Evolutionary conservation across 116 monocot species (phyloP).

Genomic region (Iris pallida): DNA sequence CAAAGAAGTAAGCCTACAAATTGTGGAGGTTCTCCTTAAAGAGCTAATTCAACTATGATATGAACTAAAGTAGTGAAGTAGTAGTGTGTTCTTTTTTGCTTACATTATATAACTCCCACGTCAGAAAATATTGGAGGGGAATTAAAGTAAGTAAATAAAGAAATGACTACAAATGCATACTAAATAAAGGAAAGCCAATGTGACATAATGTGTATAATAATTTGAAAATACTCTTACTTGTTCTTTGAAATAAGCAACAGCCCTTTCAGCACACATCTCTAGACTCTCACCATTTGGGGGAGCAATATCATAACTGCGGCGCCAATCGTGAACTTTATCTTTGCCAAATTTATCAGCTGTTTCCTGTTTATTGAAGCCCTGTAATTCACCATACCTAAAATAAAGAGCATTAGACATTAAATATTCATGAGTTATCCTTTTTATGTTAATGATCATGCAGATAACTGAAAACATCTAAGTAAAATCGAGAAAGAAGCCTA

Average conservation of each 20-base stretch:
- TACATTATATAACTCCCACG: too few relatives aligned
- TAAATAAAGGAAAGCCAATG: too few relatives aligned
- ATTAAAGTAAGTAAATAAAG: too few relatives aligned
- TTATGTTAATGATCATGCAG: background rate
- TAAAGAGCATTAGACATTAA: background rate
- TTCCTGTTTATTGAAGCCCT: slow-evolving; percentile 98
- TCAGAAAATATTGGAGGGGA: too few relatives aligned
- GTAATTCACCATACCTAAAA: slow-evolving; percentile 91
- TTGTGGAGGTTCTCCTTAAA: too few relatives aligned
- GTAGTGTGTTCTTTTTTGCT: too few relatives aligned
- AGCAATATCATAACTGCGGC: slow-evolving; percentile 96
- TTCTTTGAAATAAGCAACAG: slow-evolving; percentile 89
- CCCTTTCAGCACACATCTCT: slow-evolving; percentile 97
- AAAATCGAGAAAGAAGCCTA: background rate
- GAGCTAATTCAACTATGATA: too few relatives aligned
- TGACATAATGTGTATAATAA: background rate
- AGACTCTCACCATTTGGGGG: slow-evolving; percentile 98
- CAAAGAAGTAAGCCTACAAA: too few relatives aligned
- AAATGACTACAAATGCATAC: too few relatives aligned
- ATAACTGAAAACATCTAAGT: slow-evolving; percentile 1
- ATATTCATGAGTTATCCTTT: background rate
- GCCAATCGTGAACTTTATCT: slow-evolving; percentile 94
- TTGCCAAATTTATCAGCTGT: slow-evolving; percentile 85
- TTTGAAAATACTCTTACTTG: slow-evolving; percentile 43
- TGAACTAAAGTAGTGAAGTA: too few relatives aligned